Percentiles rank a stretch among this genome's conserved stretches.
phyloP scores from a whole-genome alignment of 2,329 filamentous ascomycete species.

The Anthostomella pinea region DNA sequence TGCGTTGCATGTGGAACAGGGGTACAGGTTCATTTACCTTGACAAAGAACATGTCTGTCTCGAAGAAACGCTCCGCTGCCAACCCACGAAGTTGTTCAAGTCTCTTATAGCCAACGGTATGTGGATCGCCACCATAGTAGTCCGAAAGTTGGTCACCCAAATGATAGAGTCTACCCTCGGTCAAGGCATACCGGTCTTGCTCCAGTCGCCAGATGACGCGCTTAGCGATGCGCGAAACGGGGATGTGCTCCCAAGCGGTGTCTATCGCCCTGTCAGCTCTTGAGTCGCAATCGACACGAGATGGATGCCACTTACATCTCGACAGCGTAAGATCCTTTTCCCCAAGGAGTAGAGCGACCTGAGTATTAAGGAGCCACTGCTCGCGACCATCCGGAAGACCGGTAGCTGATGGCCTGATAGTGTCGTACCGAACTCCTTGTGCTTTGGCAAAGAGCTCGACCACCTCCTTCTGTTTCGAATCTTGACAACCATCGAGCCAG shows the following conservation, averaged over 20 bases:
- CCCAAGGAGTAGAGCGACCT: constrained; percentile 61
- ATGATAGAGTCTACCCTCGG: constrained; percentile 47
- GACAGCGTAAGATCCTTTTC: constrained; percentile 61
- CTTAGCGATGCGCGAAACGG: constrained; percentile 54
- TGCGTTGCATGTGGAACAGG: background rate
- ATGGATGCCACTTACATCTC: constrained; percentile 47
- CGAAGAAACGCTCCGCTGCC: constrained; percentile 52
- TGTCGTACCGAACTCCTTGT: constrained; percentile 62
- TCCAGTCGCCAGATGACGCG: constrained; percentile 58
- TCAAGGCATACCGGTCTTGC: constrained; percentile 54
- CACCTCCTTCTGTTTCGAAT: constrained; percentile 49
- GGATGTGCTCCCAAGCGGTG: constrained; percentile 56
- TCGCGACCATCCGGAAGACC: constrained; percentile 57
- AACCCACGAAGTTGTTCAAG: constrained; percentile 47
- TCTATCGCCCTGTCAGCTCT: constrained; percentile 37
- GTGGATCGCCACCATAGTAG: constrained; percentile 49
- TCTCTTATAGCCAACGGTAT: constrained; percentile 40
- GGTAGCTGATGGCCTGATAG: constrained; percentile 52
- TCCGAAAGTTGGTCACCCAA: constrained; percentile 51
- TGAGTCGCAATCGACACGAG: background rate
- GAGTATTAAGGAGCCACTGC: constrained; percentile 64
- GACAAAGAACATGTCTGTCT: constrained; percentile 64
- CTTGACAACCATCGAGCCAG: constrained; percentile 54
- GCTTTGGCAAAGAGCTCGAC: constrained; percentile 55
- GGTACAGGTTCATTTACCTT: no score